Percentiles rank a stretch among this genome's conserved stretches.
These are phyloP conservation scores for Penicillium daleae DNA, from an alignment of 495 filamentous ascomycete genomes.

Conservation along the genomic window DNA sequence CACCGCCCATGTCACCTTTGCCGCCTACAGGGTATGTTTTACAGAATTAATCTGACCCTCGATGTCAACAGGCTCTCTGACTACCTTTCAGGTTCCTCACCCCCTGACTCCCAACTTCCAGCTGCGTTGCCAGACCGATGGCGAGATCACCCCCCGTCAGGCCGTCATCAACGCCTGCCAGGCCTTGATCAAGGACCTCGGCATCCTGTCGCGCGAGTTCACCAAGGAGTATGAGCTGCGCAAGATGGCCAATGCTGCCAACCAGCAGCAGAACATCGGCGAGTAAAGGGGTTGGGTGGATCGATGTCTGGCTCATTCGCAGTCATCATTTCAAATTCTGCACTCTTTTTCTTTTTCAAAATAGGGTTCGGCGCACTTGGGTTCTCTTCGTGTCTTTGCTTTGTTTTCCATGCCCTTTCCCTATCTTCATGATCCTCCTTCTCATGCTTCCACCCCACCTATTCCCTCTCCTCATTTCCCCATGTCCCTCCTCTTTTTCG, in stretches of 20 bases:
- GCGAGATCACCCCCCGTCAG: slow-evolving; percentile 80
- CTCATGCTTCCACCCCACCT: no score
- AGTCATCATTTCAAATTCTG: slow-evolving; percentile 4
- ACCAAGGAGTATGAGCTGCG: slow-evolving; percentile 94
- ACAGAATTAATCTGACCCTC: not conserved
- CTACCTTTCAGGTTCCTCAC: slow-evolving; percentile 65
- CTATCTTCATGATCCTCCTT: not conserved
- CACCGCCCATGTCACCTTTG: slow-evolving; percentile 77
- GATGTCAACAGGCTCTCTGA: slow-evolving; percentile 4
- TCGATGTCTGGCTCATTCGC: not conserved
- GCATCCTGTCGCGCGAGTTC: slow-evolving; percentile 79
- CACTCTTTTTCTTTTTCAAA: slow-evolving; percentile 10
- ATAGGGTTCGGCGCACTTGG: slow-evolving; percentile 22
- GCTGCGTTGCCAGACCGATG: slow-evolving; percentile 92
- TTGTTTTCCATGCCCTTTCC: slow-evolving; percentile 15
- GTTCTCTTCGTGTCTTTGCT: slow-evolving; percentile 14
- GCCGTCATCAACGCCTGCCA: slow-evolving; percentile 79
- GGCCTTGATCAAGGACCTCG: slow-evolving; percentile 76
- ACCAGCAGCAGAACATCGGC: slow-evolving; percentile 42
- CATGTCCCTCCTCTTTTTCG: not conserved
- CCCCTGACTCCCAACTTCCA: slow-evolving; percentile 84
- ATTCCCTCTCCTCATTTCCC: no score
- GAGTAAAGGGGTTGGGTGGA: slow-evolving; percentile 21
- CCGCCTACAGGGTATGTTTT: slow-evolving; percentile 81
- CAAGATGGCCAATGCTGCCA: slow-evolving; percentile 75